Evolutionary conservation across 768 basidiomycete genomes (phyloP).

Genomic region (Kwoniella europaea): DNA sequence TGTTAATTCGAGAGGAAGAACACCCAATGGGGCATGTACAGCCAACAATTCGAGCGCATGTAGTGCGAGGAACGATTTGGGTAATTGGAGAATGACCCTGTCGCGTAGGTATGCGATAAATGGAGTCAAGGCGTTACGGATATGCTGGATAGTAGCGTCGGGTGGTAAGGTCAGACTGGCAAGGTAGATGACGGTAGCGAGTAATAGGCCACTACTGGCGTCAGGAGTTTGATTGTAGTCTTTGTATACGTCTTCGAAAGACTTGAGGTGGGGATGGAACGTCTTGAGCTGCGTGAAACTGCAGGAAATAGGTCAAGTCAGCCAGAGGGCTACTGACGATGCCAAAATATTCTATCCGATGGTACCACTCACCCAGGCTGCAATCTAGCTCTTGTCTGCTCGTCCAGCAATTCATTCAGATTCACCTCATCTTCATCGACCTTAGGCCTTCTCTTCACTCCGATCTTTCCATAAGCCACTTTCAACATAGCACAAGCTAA

Average conservation of each 20-base stretch:
- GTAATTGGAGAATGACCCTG: constrained; percentile 27
- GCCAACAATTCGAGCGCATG: constrained; percentile 42
- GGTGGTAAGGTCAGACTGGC: constrained; percentile 33
- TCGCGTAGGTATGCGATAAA: constrained; percentile 32
- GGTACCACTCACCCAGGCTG: constrained; percentile 43
- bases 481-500: constrained; percentile 45
- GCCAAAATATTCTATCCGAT: background rate
- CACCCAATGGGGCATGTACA: constrained; percentile 42
- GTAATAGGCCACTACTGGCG: constrained; percentile 15
- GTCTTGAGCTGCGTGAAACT: constrained; percentile 38
- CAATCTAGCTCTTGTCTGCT: constrained; percentile 24
- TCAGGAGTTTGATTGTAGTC: background rate
- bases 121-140: constrained; percentile 24
- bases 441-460: constrained; percentile 9
- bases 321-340: background rate
- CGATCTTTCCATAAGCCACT: constrained; percentile 41
- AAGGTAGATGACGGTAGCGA: constrained; percentile 39
- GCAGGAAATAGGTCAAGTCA: background rate
- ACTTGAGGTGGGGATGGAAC: constrained; percentile 44
- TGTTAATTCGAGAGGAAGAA: constrained; percentile 29
- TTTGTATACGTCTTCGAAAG: constrained; percentile 24
- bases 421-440: constrained; percentile 35
- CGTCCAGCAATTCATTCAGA: constrained; percentile 30
- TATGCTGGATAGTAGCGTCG: constrained; percentile 5
- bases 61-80: constrained; percentile 24